Conservation (phyloP, 768 basidiomycete genomes). For the Lactifluus piperatus region DNA sequence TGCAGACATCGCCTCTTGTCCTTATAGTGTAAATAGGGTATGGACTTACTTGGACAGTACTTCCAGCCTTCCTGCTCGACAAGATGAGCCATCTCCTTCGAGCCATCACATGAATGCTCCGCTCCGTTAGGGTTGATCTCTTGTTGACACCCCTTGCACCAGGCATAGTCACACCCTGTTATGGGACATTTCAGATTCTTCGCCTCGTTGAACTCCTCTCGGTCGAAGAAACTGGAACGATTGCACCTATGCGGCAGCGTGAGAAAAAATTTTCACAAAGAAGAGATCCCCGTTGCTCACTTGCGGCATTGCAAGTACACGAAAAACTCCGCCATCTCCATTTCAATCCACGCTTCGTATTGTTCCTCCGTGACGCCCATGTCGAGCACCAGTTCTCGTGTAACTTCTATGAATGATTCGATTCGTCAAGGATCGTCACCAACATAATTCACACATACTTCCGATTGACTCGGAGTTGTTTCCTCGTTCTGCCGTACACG, state of each 20-base stretch:
- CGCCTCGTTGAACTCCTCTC: conserved; percentile 22
- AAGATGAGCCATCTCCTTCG: conserved; percentile 26
- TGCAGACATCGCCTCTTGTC: background rate
- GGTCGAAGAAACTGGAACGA: conserved; percentile 22
- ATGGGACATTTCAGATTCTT: conserved; percentile 25
- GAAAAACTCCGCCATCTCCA: conserved; percentile 40
- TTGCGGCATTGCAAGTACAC: conserved; percentile 40
- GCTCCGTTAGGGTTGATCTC: conserved; percentile 21
- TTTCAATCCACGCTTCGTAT: conserved; percentile 35
- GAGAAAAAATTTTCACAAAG: background rate
- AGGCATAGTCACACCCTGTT: conserved; percentile 23
- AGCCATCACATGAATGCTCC: conserved; percentile 28
- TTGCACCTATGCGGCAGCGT: conserved; percentile 12
- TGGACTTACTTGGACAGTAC: conserved; percentile 26
- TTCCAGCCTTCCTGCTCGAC: conserved; percentile 28
- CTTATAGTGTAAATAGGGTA: too few species aligned
- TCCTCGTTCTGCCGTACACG: conserved; percentile 34
- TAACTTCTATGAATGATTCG: background rate
- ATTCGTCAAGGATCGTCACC: background rate
- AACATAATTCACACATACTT: conserved; percentile 23
- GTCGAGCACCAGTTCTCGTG: conserved; percentile 30
- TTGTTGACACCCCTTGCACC: conserved; percentile 29
- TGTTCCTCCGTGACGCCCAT: conserved; percentile 38
- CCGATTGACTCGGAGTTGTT: conserved; percentile 22
- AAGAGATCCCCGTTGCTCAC: conserved; percentile 27